Evolutionary conservation across 2,329 filamentous ascomycete genomes (phyloP), one percentile per base, ranked within the genome.

Genomic region (Pseudophaeomoniella oleicola): DNA sequence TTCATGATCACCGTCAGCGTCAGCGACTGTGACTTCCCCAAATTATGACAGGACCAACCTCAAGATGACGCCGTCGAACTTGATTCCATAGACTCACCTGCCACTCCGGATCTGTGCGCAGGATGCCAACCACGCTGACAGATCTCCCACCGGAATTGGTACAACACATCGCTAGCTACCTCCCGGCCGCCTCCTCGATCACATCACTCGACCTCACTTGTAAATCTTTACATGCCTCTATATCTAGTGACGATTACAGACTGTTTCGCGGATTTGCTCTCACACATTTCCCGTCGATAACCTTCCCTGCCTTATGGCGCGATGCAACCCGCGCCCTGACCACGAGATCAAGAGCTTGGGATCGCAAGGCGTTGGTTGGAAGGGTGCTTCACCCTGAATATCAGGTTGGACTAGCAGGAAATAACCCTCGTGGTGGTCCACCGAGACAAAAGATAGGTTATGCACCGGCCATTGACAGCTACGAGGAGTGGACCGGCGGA

Each of bases 391-490:
- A 65, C 30, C 69, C 49, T 47, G 60, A 27, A 27, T n/a, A 6
- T 9, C 6, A n/a, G 6, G 6, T n/a, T n/a, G 9, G 22, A 9
- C 9, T 9, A n/a, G n/a, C 9, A 9, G 9, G 22, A n/a, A n/a
- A 49, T 44, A 49, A 22, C 46, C 48, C 30, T 46, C 54, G 48
- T 43, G 58, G 52, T 37, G 60, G 48, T 42, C 60, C 62, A 1
- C 76, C 60, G 38, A 69, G 16, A 30, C 58, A 57, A 11, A 60
- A 59, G 4, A 45, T 77, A 48, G 73, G 73, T 3, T 78, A 74
- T 44, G 66, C 65, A 16, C 73, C 75, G 13, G 60, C 62, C 30
- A 62, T 76, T 34, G 69, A 75, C 46, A 71, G 68, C 39, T 72
- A 72, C 44, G 70, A 75, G 44, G 53, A 58, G n/a, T 64, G 62